Evolutionary conservation across 805 yeast species (phyloP), one percentile per base, ranked within the genome.

Genomic region (Hanseniaspora pseudoguilliermondii): DNA sequence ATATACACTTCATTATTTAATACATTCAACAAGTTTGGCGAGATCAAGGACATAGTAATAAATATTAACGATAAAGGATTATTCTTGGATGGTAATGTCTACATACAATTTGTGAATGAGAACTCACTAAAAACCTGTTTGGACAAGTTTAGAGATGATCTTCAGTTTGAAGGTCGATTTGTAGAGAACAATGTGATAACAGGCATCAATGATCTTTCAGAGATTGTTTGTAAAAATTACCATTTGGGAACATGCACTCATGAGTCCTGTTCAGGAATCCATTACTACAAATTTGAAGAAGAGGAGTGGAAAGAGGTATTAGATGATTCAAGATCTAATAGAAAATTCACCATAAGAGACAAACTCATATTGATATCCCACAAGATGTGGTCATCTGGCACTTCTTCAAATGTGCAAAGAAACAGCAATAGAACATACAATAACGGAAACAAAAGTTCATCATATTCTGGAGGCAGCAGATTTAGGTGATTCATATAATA

Each of bases 41-140:
- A 72, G 27, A 70, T 91, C 7, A 79, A 75, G 40, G 81, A 80
- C 38, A 62, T 91, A 59, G 79, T 81, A 0, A 84, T 91, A 1
- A 85, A 95, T 63, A 96, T 25, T 2, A 52, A 85, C 60, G 91
- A 91, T 66, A 81, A 79, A 51, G 86, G 85, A 62, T 81, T 81
- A 60, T 96, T 90, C 66, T 69, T 91, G 57, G 81, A 80, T 59
- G 97, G 97, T 1, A 89, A 88, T 65, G 95, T 90, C 0, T 86
- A 86, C 65, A 79, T 85, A 20, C 75, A 78, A 58, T 90, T 81
- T 66, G 65, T 70, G 35, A 68, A 73, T 27, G 76, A 75, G 21
- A 74, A 73, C 4, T 79, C 76, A 32, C 95, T 96, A 0, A 71
- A 70, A 38, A 68, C 66, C 49, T 90, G 89, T 2, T 74, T 78